These are phyloP conservation scores for Sapria himalayana DNA, from an alignment of 345 rosid genomes.

Conservation along the genomic window DNA sequence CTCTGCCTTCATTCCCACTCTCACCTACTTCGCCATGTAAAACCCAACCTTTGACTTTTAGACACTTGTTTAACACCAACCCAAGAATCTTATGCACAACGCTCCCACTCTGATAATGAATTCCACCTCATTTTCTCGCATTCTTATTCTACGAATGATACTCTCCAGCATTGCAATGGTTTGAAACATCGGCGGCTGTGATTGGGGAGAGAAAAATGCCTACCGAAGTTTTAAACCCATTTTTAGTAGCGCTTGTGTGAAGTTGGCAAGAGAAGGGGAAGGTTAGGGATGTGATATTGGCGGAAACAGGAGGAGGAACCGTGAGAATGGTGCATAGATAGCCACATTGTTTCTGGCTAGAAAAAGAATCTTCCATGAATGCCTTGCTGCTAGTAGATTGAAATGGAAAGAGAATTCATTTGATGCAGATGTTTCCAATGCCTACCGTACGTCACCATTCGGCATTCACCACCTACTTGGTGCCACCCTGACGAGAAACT, in stretches of 20 bases:
- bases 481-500: too few relatives aligned
- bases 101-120: slow-evolving; percentile 66
- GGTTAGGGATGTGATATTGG: slow-evolving; percentile 5
- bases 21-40: slow-evolving; percentile 17
- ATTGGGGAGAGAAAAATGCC: slow-evolving; percentile 22
- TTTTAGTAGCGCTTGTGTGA: slow-evolving; percentile 15
- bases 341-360: slow-evolving; percentile 53
- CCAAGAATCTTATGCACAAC: slow-evolving; percentile 47
- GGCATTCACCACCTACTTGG: too few relatives aligned
- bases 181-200: slow-evolving; percentile 2
- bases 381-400: too few relatives aligned
- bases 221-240: slow-evolving; percentile 25
- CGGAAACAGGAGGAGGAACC: slow-evolving; percentile 9
- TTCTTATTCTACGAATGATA: too few relatives aligned
- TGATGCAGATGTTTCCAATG: too few relatives aligned
- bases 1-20: slow-evolving; percentile 22
- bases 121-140: too few relatives aligned
- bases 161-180: slow-evolving; percentile 6
- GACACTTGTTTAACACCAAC: slow-evolving; percentile 30
- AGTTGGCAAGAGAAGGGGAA: slow-evolving; percentile 26
- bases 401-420: too few relatives aligned
- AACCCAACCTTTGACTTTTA: slow-evolving; percentile 29
- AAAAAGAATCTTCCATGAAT: slow-evolving; percentile 13
- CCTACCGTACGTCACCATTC: too few relatives aligned
- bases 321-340: slow-evolving; percentile 39